Base-by-base conservation (phyloP, 1,284 basidiomycete genomes). In the Coriolopsis trogii region DNA sequence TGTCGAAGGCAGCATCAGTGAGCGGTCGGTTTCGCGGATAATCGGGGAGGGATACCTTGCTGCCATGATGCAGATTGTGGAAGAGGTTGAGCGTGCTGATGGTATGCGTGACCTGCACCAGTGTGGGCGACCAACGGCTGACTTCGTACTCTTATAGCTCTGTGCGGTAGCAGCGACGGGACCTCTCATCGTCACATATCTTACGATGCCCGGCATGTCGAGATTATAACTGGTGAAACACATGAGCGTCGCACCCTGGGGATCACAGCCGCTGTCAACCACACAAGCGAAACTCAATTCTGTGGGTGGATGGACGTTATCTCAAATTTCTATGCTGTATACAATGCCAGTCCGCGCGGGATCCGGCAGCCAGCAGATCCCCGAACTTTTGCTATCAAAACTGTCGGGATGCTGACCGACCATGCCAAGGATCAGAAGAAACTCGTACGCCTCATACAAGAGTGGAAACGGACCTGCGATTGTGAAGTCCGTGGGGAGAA, bases 381-480 rank as follows among this genome's bases (percentile, higher is more conserved):
- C 2, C 53, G 16, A 2, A 2, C 6, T 8, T 25, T 46, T 18
- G 13, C 23, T 12, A 4, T 7, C 7, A 41, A 42, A 20, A 20
- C 62, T 13, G 50, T 33, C 0, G 62, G 61, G 2, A 56, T 61
- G 47, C 25, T 50, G 13, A 58, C 60, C 0, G 67, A 69, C 50
- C 63, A 69, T 37, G 64, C 64, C 0, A 51, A 56, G 21, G 66
- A 68, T 39, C 64, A 69, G 52, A 64, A 65, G 42, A 68, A 66
- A 18, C 48, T 64, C 0, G 31, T 26, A 0, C 28, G 41, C 1
- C 41, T 66, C 0, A 44, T 64, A 9, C 2, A 40, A 0, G 53
- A 42, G 4, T 51, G 53, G 46, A 65, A 66, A 46, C 25, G 33
- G 13, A 8, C 13, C 0, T 13, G 29, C 33, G 60, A 51, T 9